These are phyloP conservation scores for Talaromyces sp. DNA, from an alignment of 2,329 filamentous ascomycete species.

Conservation along the genomic window DNA sequence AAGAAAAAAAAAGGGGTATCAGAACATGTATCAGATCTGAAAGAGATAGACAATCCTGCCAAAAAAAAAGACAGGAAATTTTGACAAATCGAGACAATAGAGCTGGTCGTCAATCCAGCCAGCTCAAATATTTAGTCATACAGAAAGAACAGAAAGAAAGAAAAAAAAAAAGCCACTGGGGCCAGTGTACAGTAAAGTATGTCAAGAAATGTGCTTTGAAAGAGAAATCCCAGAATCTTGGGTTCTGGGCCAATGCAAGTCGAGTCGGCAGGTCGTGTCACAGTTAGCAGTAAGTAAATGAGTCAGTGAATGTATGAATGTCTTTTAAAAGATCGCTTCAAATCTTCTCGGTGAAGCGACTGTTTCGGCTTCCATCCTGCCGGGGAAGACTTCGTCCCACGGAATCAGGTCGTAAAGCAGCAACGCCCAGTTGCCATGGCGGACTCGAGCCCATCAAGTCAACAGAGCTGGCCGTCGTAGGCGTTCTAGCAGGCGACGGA, in stretches of 20 bases:
- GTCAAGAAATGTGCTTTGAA: background rate
- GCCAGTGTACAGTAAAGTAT: background rate
- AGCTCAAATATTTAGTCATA: background rate
- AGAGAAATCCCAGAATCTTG: background rate
- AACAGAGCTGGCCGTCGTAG: conserved; percentile 30
- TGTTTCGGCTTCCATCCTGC: conserved; percentile 41
- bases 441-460: conserved; percentile 17
- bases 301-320: background rate
- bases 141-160: background rate
- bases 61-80: background rate
- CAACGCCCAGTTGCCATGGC: background rate
- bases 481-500: conserved; percentile 40
- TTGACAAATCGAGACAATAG: background rate
- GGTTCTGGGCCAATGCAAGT: background rate
- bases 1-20: conserved; percentile 2
- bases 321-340: background rate
- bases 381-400: conserved; percentile 39
- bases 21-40: conserved; percentile 3
- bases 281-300: background rate
- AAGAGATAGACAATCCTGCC: background rate
- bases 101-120: background rate
- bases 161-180: background rate
- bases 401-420: conserved; percentile 27
- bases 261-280: background rate
- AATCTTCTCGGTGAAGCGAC: conserved; percentile 39